These are phyloP conservation scores for Cucumis sativus DNA, from an alignment of 306 rosid species.

Conservation along the genomic window Cucumber_9930_V3 NC_026660.2:10561001-10561500, in stretches of 20 bases:
- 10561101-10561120: neutral
- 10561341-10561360: constrained; percentile 12
- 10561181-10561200: constrained; percentile 27
- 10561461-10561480: neutral
- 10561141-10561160: constrained; percentile 30
- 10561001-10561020: neutral
- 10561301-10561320: constrained; percentile 68
- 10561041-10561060: neutral
- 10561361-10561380: neutral
- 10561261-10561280: constrained; percentile 38
- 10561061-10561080: neutral
- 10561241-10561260: constrained; percentile 68
- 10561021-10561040: neutral
- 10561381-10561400: neutral
- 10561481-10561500: neutral
- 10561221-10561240: constrained; percentile 69
- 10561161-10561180: constrained; percentile 29
- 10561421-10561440: neutral
- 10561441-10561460: neutral
- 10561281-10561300: constrained; percentile 44
- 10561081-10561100: neutral
- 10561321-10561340: constrained; percentile 51
- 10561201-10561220: constrained; percentile 63
- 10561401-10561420: neutral
- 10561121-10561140: neutral